Evolutionary conservation across 208 protist genomes (phyloP).

Genomic region (Giardia duodenalis): DNA sequence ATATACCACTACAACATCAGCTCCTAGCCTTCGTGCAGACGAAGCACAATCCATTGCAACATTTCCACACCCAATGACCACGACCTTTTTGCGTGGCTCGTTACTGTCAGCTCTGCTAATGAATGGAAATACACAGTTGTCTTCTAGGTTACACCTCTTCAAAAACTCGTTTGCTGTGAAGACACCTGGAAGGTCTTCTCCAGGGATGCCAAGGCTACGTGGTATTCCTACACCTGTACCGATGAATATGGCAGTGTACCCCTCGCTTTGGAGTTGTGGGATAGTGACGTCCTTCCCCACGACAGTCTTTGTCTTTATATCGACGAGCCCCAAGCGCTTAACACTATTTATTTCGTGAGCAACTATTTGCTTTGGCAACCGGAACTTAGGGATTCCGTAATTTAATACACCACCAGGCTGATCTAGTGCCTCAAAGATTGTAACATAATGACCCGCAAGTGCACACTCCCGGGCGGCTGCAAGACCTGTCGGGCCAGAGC

Average conservation of each 20-base stretch:
- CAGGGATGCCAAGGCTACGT: slow-evolving; percentile 8
- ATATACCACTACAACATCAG: slow-evolving; percentile 24
- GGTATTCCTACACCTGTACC: slow-evolving; percentile 29
- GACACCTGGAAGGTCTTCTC: slow-evolving; percentile 30
- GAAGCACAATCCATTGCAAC: slow-evolving; percentile 29
- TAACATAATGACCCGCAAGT: slow-evolving; percentile 8
- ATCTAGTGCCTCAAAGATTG: slow-evolving; percentile 30
- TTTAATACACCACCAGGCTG: slow-evolving; percentile 25
- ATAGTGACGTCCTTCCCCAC: slow-evolving; percentile 5
- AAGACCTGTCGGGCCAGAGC: slow-evolving; percentile 36
- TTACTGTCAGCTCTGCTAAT: not conserved
- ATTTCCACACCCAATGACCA: slow-evolving; percentile 31
- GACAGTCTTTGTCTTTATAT: slow-evolving; percentile 7
- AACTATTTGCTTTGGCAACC: slow-evolving; percentile 31
- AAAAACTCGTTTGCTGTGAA: slow-evolving; percentile 26
- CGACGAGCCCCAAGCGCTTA: not conserved
- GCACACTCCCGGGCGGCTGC: slow-evolving; percentile 22
- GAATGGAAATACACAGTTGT: too few relatives aligned
- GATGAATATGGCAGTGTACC: slow-evolving; percentile 29
- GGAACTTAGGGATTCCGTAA: slow-evolving; percentile 34
- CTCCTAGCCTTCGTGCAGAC: slow-evolving; percentile 16
- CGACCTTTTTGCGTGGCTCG: not conserved
- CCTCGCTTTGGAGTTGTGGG: not conserved
- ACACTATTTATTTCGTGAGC: slow-evolving; percentile 24
- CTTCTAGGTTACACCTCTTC: slow-evolving; percentile 2